These are phyloP conservation scores for Pelargonium fulgidum DNA, from an alignment of 441 rosid genomes.

Conservation along the genomic window DNA sequence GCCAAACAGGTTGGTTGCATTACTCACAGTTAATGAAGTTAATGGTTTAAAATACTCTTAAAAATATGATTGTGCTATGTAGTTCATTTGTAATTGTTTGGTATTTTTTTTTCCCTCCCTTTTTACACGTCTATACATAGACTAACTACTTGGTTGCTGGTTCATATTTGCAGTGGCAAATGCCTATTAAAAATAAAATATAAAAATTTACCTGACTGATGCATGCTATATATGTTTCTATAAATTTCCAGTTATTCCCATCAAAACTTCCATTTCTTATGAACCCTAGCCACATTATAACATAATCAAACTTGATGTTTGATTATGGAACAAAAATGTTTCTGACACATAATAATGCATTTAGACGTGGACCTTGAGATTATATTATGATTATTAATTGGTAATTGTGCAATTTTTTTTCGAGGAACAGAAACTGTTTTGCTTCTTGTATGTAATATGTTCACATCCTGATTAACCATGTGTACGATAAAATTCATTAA, in stretches of 20 bases:
- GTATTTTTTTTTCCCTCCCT: background rate
- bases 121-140: too few relatives aligned
- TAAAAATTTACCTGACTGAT: background rate
- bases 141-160: too few relatives aligned
- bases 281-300: constrained; percentile 5
- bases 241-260: constrained; percentile 10
- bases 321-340: constrained; percentile 1
- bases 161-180: too few relatives aligned
- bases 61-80: constrained; percentile 1
- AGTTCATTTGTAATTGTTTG: background rate
- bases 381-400: background rate
- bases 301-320: background rate
- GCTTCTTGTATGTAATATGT: background rate
- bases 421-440: background rate
- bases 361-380: background rate
- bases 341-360: background rate
- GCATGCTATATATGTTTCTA: too few relatives aligned
- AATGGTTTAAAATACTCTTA: background rate
- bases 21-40: constrained; percentile 12
- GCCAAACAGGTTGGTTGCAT: constrained; percentile 79
- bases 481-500: background rate
- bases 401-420: background rate
- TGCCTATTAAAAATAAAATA: background rate
- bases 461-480: background rate
- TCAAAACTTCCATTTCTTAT: background rate